Base-by-base conservation (phyloP, 2,329 filamentous ascomycete species). In the Taxawa tesnikishii region DNA sequence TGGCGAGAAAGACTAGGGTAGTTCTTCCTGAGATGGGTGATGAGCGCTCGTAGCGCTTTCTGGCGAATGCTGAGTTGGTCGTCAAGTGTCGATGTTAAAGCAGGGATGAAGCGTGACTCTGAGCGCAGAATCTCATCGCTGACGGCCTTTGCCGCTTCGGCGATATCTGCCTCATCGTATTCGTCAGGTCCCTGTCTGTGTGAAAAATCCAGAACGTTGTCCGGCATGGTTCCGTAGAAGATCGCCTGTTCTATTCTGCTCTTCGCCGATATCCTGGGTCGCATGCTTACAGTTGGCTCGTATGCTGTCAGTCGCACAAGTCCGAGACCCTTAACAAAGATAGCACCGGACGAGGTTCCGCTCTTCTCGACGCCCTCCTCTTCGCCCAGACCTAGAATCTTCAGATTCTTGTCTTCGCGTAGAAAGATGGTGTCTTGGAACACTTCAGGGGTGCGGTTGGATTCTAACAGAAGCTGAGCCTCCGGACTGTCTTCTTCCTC, bases 231-330 rank as follows among this genome's bases (percentile, higher is more conserved):
- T 2, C 87, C 87, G 51, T 84, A 96, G 58, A 94, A 96, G 1
- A 96, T 81, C 3, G 87, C 87, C 58, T 98, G 87, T 50, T 94
- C 84, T 25, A 98, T 68, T 56, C 90, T 94, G 57, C 76, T 83
- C 57, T 84, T 90, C 5, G 83, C 81, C 1, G 82, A 87, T 11
- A 93, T 72, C 42, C 60, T 60, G 7, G 44, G 40, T 15, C 49
- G 51, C 13, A 71, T 63, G 4, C 77, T 73, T 9, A 71, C 76
- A 4, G 71, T 72, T 15, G 79, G 62, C 11, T 72, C 63, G 16
- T 71, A 49, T 10, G 62, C 60, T 31, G 59, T 58, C 24, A 75
- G 53, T 31, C 71, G 64, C 29, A 76, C 51, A n/a, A 75, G 51
- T 9, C 74, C 74, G 44, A 66, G 68, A 21, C 66, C 64, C 40